phyloP scores from a whole-genome alignment of 2,329 filamentous ascomycete species.

The Thielaviopsis euricoi region DNA sequence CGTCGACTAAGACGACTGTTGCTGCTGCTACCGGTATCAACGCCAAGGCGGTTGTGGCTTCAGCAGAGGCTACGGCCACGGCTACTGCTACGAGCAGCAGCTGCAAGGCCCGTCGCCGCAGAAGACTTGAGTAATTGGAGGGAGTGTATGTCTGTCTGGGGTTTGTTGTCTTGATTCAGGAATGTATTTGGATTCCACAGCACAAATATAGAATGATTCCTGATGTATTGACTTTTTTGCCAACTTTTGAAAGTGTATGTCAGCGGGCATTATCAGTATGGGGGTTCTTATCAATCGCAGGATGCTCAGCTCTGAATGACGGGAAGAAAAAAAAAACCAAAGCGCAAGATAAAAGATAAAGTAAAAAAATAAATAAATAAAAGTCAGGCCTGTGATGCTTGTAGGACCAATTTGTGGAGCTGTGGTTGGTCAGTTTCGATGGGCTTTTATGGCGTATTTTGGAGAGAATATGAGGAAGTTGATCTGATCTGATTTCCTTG shows the following conservation, averaged over 20 bases:
- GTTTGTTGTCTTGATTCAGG: background rate
- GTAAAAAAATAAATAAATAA: too few relatives aligned
- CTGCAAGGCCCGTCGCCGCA: background rate
- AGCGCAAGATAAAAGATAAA: too few relatives aligned
- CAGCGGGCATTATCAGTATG: too few relatives aligned
- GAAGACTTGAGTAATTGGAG: background rate
- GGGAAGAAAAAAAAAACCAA: background rate
- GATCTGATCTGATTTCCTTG: background rate
- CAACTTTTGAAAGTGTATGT: too few relatives aligned
- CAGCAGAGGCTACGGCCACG: background rate
- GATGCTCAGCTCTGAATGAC: background rate
- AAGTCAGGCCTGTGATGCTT: background rate
- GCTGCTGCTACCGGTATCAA: background rate
- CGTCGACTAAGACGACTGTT: background rate
- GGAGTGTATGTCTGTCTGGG: background rate
- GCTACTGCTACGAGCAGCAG: background rate
- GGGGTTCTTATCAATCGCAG: background rate
- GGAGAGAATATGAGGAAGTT: background rate
- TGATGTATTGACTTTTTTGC: too few relatives aligned
- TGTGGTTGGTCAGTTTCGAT: too few relatives aligned
- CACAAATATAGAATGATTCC: background rate
- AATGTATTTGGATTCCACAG: background rate
- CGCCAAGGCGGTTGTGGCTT: background rate
- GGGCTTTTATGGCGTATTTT: background rate
- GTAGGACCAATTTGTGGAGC: too few relatives aligned